Evolutionary conservation across 805 yeast species (phyloP).

Genomic region (Zygosaccharomyces lentus): DNA sequence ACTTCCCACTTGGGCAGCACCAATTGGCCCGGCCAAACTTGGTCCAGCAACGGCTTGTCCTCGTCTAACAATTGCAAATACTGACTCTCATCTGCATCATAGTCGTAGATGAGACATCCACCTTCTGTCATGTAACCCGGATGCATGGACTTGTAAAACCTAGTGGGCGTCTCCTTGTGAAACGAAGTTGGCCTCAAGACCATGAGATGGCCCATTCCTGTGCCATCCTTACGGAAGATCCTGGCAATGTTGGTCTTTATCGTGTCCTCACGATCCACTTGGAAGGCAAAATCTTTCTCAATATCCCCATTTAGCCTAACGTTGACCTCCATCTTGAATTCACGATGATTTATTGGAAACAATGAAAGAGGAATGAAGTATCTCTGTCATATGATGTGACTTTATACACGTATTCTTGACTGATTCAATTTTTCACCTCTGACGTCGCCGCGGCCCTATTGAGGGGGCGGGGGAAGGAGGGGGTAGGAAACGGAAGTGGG

Average conservation of each 20-base stretch:
- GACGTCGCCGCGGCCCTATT: slow-evolving; percentile 2
- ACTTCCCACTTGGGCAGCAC: slow-evolving; percentile 40
- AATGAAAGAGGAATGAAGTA: not conserved
- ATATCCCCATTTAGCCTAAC: slow-evolving; percentile 79
- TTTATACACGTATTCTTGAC: slow-evolving; percentile 4
- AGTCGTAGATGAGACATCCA: slow-evolving; percentile 71
- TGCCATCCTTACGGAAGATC: slow-evolving; percentile 43
- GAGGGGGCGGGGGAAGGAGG: not conserved
- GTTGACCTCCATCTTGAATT: slow-evolving; percentile 41
- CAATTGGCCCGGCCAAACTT: slow-evolving; percentile 87
- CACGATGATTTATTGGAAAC: not conserved
- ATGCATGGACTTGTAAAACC: slow-evolving; percentile 56
- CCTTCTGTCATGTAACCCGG: slow-evolving; percentile 71
- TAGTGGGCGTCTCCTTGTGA: slow-evolving; percentile 58
- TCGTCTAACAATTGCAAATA: slow-evolving; percentile 45
- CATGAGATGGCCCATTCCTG: slow-evolving; percentile 49
- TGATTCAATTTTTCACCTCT: slow-evolving; percentile 6
- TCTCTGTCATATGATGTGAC: not conserved
- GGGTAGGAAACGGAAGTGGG: too few species aligned
- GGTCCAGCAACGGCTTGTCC: slow-evolving; percentile 51
- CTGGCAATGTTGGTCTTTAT: slow-evolving; percentile 53
- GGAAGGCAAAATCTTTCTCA: slow-evolving; percentile 88
- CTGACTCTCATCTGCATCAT: slow-evolving; percentile 48
- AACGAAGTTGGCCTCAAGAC: slow-evolving; percentile 77
- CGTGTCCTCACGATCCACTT: slow-evolving; percentile 54